Conservation (phyloP, 805 yeast genomes). For the Yamadazyma scolyti region DNA sequence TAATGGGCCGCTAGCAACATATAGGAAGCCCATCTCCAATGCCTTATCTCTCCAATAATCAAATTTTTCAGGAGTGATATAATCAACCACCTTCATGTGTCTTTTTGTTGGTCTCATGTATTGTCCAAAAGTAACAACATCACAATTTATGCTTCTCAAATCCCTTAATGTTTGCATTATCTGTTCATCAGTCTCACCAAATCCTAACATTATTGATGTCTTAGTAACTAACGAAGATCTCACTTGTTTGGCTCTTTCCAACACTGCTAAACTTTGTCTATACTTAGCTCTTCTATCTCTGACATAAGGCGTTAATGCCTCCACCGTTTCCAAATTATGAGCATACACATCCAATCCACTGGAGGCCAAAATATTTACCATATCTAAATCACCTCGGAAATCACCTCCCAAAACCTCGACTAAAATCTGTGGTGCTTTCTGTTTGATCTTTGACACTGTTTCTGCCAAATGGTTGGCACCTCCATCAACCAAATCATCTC, state of each 20-base stretch:
- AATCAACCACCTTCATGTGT: slow-evolving; percentile 97
- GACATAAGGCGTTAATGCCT: slow-evolving; percentile 87
- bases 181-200: slow-evolving; percentile 95
- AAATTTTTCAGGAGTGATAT: slow-evolving; percentile 89
- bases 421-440: slow-evolving; percentile 83
- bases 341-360: slow-evolving; percentile 96
- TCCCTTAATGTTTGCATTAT: slow-evolving; percentile 70
- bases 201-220: slow-evolving; percentile 93
- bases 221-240: slow-evolving; percentile 80
- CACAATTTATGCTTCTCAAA: slow-evolving; percentile 73
- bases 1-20: slow-evolving; percentile 96
- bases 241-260: slow-evolving; percentile 74
- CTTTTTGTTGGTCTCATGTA: slow-evolving; percentile 99
- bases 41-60: slow-evolving; percentile 91
- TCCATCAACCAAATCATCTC: slow-evolving; percentile 92
- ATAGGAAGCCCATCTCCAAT: slow-evolving; percentile 82
- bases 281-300: slow-evolving; percentile 97
- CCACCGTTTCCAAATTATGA: slow-evolving; percentile 95
- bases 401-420: slow-evolving; percentile 96
- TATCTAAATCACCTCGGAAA: slow-evolving; percentile 83
- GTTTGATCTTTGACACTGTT: slow-evolving; percentile 80
- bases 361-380: slow-evolving; percentile 74
- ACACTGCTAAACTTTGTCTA: slow-evolving; percentile 77
- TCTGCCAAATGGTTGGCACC: slow-evolving; percentile 89
- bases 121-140: slow-evolving; percentile 97